phyloP scores from a whole-genome alignment of 148 eudicot genomes.

The Rhododendron vialii region DNA sequence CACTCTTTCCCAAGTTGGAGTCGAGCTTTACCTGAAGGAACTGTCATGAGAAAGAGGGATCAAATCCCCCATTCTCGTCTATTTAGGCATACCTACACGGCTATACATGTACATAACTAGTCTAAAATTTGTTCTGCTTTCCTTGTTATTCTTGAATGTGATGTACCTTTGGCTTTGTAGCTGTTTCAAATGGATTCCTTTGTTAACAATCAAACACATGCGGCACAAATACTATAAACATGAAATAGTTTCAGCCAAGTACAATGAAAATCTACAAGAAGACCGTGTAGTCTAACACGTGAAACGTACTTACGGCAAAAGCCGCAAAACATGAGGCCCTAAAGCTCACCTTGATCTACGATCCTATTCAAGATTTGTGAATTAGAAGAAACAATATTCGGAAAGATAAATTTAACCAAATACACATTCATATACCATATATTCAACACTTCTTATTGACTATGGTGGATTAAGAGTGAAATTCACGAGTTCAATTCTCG shows the following conservation, averaged over 20 bases:
- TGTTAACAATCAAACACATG: background rate
- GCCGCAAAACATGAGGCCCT: background rate
- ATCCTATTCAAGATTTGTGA: background rate
- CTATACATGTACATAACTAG: background rate
- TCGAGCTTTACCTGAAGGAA: background rate
- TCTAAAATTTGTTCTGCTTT: background rate
- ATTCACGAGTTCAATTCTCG: background rate
- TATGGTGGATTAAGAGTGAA: background rate
- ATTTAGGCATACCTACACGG: no score
- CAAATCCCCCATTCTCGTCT: background rate
- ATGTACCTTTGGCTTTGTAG: background rate
- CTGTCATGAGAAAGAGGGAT: background rate
- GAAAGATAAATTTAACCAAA: background rate
- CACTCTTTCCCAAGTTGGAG: background rate
- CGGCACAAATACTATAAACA: background rate
- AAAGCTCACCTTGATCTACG: background rate
- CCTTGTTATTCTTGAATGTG: background rate
- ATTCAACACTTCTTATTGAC: background rate
- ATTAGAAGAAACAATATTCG: background rate
- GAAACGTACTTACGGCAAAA: background rate
- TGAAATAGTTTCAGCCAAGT: background rate
- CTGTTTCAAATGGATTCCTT: background rate
- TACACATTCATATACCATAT: background rate
- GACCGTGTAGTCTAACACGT: background rate
- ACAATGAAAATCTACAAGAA: background rate